Percentiles rank a stretch among this genome's conserved stretches.
Conservation (phyloP, 148 eudicot species). For the Vaccinium myrtillus region DNA sequence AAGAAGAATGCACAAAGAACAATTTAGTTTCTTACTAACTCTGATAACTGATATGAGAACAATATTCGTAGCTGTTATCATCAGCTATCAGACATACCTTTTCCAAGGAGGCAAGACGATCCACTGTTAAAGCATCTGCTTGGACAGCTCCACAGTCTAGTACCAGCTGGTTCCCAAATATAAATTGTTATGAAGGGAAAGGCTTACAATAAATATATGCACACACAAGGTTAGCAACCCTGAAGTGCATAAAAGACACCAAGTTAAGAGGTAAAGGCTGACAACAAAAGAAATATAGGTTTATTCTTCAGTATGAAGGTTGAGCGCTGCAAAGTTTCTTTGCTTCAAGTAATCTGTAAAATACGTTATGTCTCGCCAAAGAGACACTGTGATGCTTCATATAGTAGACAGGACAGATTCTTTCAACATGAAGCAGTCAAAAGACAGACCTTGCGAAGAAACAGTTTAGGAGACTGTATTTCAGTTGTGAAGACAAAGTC, state of each 20-base stretch:
- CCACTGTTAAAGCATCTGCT: slow-evolving; percentile 98
- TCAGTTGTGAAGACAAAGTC: slow-evolving; percentile 93
- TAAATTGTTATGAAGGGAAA: slow-evolving; percentile 15
- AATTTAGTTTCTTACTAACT: not conserved
- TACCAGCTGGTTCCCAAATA: slow-evolving; percentile 53
- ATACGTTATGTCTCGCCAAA: not conserved
- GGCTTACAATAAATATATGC: not conserved
- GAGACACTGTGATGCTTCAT: not conserved
- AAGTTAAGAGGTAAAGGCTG: not conserved
- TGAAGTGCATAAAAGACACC: not conserved
- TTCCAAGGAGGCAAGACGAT: slow-evolving; percentile 93
- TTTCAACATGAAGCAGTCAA: not conserved
- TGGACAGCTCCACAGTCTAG: slow-evolving; percentile 99
- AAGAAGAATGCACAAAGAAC: slow-evolving; percentile 1
- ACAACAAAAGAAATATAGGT: not conserved
- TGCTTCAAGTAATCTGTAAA: not conserved
- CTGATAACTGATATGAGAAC: not conserved
- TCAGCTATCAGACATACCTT: slow-evolving; percentile 50
- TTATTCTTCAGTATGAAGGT: not conserved
- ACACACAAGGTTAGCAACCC: slow-evolving; percentile 2
- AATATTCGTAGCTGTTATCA: not conserved
- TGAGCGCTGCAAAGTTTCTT: not conserved
- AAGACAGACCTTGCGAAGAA: slow-evolving; percentile 77
- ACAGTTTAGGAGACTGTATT: slow-evolving; percentile 87
- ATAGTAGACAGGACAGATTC: not conserved